A percentile compares a stretch with the other conserved stretches of the same genome.
These are phyloP conservation scores for Fusarium zealandicum DNA, from an alignment of 2,329 filamentous ascomycete species.

Conservation along the genomic window DNA sequence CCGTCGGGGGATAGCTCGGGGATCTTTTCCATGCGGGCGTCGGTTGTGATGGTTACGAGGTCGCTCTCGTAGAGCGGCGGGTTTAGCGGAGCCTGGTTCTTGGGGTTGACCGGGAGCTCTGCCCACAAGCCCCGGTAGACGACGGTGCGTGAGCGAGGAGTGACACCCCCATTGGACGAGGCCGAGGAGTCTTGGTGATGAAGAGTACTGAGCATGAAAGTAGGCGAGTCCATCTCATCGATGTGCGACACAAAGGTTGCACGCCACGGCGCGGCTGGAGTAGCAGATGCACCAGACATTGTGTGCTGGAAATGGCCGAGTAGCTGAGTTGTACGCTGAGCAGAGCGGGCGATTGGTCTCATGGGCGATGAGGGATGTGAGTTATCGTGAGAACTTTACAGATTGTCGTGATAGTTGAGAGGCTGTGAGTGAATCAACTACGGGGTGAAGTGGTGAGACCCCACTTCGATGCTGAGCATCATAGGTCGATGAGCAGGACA, in stretches of 20 bases:
- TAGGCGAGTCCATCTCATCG: conserved; percentile 54
- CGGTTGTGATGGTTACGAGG: conserved; percentile 83
- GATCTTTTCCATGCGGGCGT: conserved; percentile 86
- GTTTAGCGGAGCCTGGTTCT: conserved; percentile 77
- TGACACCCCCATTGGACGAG: conserved; percentile 44
- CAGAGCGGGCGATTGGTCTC: conserved; percentile 22
- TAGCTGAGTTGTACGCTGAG: conserved; percentile 41
- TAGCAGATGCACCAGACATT: conserved; percentile 37
- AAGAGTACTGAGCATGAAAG: conserved; percentile 60
- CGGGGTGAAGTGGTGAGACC: conserved; percentile 10
- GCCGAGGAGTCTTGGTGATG: conserved; percentile 49
- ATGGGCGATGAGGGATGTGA: conserved; percentile 19
- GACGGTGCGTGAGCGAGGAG: conserved; percentile 75
- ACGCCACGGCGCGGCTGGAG: conserved; percentile 60
- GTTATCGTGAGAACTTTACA: not conserved
- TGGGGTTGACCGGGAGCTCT: conserved; percentile 72
- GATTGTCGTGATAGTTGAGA: not conserved
- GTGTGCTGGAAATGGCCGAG: conserved; percentile 40
- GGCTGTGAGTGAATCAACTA: conserved; percentile 9
- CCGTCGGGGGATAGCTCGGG: conserved; percentile 65
- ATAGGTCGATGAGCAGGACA: conserved; percentile 20
- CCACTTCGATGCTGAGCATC: conserved; percentile 22
- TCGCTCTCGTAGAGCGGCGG: conserved; percentile 75
- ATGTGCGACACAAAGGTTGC: conserved; percentile 60
- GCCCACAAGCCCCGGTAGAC: conserved; percentile 88